phyloP scores from a whole-genome alignment of 495 filamentous ascomycete species.

The Lophiostoma macrostomum region DNA sequence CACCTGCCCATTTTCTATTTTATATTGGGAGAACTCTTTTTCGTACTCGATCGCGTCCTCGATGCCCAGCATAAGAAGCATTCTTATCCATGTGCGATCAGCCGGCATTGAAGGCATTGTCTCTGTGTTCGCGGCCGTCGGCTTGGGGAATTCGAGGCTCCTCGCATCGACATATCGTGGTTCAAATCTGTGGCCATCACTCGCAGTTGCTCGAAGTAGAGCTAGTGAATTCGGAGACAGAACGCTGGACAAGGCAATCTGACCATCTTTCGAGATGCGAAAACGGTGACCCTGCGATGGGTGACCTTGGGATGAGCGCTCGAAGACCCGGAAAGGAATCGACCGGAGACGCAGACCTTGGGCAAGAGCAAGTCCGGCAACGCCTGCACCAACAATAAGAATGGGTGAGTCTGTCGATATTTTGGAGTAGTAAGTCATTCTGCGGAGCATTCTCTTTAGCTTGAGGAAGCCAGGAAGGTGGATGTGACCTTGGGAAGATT shows the following conservation, averaged over 20 bases:
- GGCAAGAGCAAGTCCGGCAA: conserved; percentile 23
- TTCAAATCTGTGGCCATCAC: neutral
- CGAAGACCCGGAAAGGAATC: conserved; percentile 7
- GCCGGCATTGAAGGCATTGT: conserved; percentile 3
- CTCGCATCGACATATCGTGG: conserved; percentile 10
- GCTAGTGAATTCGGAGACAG: neutral
- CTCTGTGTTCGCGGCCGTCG: neutral
- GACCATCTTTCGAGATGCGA: conserved; percentile 8
- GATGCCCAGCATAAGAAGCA: neutral
- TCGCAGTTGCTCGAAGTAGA: neutral
- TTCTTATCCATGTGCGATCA: conserved; percentile 7
- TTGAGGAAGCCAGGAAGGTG: too few species aligned
- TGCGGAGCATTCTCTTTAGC: conserved; percentile 1
- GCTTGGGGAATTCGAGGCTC: neutral
- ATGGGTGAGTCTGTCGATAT: conserved; percentile 1
- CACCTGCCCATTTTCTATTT: conserved; percentile 7
- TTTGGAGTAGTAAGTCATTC: neutral
- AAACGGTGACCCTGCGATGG: conserved; percentile 5
- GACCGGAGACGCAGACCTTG: conserved; percentile 20
- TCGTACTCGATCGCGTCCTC: conserved; percentile 16
- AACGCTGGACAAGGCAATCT: neutral
- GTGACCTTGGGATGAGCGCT: neutral
- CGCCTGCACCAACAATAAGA: conserved; percentile 27
- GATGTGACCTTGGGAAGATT: too few species aligned
- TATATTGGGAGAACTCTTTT: conserved; percentile 7